Percentiles rank a stretch among this genome's conserved stretches.
phyloP scores from a whole-genome alignment of 768 basidiomycete genomes.

The Udeniomyces megalosporus region DNA sequence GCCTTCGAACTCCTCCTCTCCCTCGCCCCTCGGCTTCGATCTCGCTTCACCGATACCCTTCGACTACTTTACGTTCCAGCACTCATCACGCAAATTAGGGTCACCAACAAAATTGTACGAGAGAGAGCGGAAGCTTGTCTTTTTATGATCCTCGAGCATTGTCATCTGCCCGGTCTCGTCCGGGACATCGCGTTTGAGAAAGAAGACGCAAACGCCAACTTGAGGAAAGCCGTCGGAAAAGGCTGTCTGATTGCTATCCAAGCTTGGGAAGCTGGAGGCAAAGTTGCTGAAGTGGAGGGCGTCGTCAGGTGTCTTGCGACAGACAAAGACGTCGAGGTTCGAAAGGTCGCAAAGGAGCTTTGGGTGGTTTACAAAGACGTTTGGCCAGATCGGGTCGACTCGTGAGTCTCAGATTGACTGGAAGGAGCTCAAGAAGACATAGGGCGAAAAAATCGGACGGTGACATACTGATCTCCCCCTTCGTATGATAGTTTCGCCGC shows the following conservation, averaged over 20 bases:
- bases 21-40: conserved; percentile 42
- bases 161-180: conserved; percentile 45
- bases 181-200: conserved; percentile 44
- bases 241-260: neutral
- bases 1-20: conserved; percentile 47
- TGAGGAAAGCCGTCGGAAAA: conserved; percentile 40
- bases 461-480: neutral
- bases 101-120: conserved; percentile 63
- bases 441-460: no score
- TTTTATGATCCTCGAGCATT: conserved; percentile 44
- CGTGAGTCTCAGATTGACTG: no score
- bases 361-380: conserved; percentile 61
- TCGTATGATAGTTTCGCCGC: conserved; percentile 43
- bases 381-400: conserved; percentile 50
- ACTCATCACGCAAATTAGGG: conserved; percentile 48
- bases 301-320: conserved; percentile 50
- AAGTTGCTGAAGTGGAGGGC: conserved; percentile 50
- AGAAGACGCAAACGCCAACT: conserved; percentile 51
- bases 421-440: no score
- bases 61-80: conserved; percentile 51
- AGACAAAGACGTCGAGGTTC: conserved; percentile 60
- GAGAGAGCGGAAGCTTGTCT: conserved; percentile 49
- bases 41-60: conserved; percentile 46
- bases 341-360: conserved; percentile 50
- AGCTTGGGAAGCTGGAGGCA: conserved; percentile 56